These are phyloP conservation scores for Chrysosporium queenslandicum DNA, from an alignment of 2,329 filamentous ascomycete species.

Conservation along the genomic window DNA sequence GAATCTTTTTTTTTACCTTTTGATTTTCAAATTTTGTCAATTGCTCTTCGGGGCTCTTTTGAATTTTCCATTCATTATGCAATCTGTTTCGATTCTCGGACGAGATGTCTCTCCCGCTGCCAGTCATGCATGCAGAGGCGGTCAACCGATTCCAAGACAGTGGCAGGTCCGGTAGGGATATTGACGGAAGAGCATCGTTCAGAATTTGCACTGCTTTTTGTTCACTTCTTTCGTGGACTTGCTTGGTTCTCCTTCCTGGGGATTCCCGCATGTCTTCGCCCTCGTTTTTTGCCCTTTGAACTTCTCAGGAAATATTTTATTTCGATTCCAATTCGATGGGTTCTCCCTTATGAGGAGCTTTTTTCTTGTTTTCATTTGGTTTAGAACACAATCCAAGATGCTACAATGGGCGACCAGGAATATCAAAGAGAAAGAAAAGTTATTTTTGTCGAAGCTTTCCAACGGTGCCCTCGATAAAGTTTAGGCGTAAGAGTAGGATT, in stretches of 20 bases:
- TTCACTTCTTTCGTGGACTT: neutral
- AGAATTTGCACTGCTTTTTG: neutral
- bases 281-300: neutral
- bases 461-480: no score
- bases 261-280: neutral
- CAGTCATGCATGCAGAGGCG: neutral
- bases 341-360: neutral
- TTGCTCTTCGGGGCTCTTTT: neutral
- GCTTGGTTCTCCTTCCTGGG: neutral
- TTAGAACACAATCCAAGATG: neutral
- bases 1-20: neutral
- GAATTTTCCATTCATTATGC: neutral
- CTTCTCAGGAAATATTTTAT: constrained; percentile 1
- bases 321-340: neutral
- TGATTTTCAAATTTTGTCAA: neutral
- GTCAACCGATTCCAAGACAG: neutral
- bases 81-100: neutral
- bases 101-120: neutral
- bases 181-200: neutral
- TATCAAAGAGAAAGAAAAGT: neutral
- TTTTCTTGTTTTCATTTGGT: neutral
- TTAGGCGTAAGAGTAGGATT: no score
- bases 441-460: neutral
- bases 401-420: neutral
- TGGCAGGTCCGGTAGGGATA: neutral